These are phyloP conservation scores for Aspergillus asperescens DNA, from an alignment of 495 filamentous ascomycete genomes.

Conservation along the genomic window DNA sequence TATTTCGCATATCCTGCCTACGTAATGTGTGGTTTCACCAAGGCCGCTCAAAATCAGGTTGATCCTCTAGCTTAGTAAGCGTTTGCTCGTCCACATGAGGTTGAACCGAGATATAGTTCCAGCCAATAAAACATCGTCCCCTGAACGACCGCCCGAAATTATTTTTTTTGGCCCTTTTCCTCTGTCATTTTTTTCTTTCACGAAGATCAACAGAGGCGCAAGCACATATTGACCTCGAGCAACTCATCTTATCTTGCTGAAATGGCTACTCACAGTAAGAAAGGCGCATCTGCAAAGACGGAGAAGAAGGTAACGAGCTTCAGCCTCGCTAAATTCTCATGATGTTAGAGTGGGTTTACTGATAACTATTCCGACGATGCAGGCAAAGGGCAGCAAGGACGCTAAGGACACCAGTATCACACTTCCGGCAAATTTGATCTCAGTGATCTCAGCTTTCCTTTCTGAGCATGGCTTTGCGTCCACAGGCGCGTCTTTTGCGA, in stretches of 20 bases:
- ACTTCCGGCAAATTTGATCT: conserved; percentile 55
- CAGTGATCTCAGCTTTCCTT: conserved; percentile 63
- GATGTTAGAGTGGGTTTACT: neutral
- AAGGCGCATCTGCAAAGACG: conserved; percentile 23
- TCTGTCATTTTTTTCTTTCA: conserved; percentile 23
- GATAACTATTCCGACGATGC: neutral
- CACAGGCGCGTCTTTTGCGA: conserved; percentile 53
- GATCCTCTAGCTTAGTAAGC: neutral
- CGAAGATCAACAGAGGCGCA: neutral
- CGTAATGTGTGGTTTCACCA: neutral
- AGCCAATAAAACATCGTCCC: conserved; percentile 21
- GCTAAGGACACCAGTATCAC: conserved; percentile 15
- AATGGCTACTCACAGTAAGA: conserved; percentile 34
- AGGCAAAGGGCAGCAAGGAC: conserved; percentile 17
- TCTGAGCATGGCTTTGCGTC: conserved; percentile 57
- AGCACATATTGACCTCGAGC: neutral
- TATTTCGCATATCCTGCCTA: neutral
- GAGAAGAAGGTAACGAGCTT: conserved; percentile 38
- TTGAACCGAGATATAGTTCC: neutral
- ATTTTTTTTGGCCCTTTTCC: too few relatives aligned
- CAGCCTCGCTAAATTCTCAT: neutral
- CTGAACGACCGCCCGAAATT: conserved; percentile 24
- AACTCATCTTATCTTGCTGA: conserved; percentile 1
- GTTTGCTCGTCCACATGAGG: neutral
- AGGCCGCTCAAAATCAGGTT: too few relatives aligned